Evolutionary conservation across 2,329 filamentous ascomycete species (phyloP), one percentile per base, ranked within the genome.

Genomic region (Tolypocladium amazonense): DNA sequence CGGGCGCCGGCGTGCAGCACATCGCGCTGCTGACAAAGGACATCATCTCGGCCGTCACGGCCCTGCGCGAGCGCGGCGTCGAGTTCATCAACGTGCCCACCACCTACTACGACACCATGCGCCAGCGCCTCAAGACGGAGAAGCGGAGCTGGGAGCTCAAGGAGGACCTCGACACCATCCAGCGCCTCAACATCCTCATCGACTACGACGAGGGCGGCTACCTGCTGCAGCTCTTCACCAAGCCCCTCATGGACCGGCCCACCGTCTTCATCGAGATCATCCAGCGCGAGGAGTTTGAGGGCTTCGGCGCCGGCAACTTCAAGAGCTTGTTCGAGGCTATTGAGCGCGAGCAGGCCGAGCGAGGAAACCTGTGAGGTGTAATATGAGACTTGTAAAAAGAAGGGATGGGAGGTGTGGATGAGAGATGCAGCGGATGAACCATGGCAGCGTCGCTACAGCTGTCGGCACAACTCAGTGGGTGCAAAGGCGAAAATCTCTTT

Each of bases 261-360:
- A 97, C 93, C 4, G 92, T 97, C 35, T 97, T 97, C 71, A 86
- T 97, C 64, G 93, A 97, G 82, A 96, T 97, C 67, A 97, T 97
- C 68, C 92, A 97, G 79, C 80, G 92, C 60, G 88, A 95, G 67
- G 87, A 91, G 64, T 97, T 97, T 72, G 87, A 89, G 38, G 93
- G 93, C 0, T 97, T 97, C 67, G 92, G 93, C 4, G 93, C 92
- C 0, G 93, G 93, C 1, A 97, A 97, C 74, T 97, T 97, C 78
- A 96, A 92, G 84, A 92, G 88, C 62, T 70, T 97, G 67, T 97
- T 97, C 69, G 92, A 97, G 79, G 92, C 93, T 3, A 95, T 97
- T 72, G 93, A 97, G 81, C 80, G 92, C 57, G 92, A 97, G 74
- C 93, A 97, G 79, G 91, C 86, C 54, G 80, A 88, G 73, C 81